Percentiles rank a stretch among this genome's conserved stretches.
Conservation (phyloP, 352 stramenopile genomes). For the Phytophthora hybrid region DNA sequence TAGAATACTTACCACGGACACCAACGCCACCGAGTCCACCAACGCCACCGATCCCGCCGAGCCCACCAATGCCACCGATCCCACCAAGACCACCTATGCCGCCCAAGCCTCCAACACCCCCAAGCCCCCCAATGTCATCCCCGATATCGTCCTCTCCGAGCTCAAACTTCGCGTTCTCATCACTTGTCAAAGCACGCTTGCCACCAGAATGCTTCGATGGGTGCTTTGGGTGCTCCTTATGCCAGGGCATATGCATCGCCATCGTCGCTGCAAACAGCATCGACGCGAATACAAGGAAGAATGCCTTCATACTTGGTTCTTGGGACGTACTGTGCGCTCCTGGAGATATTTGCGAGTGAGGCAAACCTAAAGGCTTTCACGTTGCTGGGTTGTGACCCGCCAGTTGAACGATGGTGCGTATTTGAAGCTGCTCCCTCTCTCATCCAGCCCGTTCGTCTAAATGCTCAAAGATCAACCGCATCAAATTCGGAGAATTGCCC, state of each 20-base stretch:
- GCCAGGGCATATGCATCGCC: constrained; percentile 13
- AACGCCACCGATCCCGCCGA: constrained; percentile 12
- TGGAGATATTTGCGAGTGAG: constrained; percentile 29
- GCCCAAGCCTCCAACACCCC: constrained; percentile 4
- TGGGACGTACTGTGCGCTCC: background rate
- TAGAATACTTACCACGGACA: constrained; percentile 17
- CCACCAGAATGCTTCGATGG: background rate
- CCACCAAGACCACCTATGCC: constrained; percentile 3
- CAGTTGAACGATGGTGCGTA: constrained; percentile 20
- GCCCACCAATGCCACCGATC: constrained; percentile 4
- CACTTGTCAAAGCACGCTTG: constrained; percentile 20
- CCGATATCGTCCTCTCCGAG: background rate
- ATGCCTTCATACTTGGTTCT: constrained; percentile 30
- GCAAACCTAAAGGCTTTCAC: background rate
- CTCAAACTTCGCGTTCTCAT: constrained; percentile 1
- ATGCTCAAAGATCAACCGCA: background rate
- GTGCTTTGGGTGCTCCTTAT: constrained; percentile 11
- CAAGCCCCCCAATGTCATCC: background rate
- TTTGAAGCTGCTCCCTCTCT: constrained; percentile 23
- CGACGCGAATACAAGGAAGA: constrained; percentile 20
- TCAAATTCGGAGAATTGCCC: constrained; percentile 23
- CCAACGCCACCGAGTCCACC: constrained; percentile 22
- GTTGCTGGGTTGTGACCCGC: background rate
- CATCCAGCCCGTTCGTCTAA: constrained; percentile 5
- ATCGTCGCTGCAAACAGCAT: constrained; percentile 21